These are phyloP conservation scores for Kwoniella pini DNA, from an alignment of 768 basidiomycete species.

Conservation along the genomic window DNA sequence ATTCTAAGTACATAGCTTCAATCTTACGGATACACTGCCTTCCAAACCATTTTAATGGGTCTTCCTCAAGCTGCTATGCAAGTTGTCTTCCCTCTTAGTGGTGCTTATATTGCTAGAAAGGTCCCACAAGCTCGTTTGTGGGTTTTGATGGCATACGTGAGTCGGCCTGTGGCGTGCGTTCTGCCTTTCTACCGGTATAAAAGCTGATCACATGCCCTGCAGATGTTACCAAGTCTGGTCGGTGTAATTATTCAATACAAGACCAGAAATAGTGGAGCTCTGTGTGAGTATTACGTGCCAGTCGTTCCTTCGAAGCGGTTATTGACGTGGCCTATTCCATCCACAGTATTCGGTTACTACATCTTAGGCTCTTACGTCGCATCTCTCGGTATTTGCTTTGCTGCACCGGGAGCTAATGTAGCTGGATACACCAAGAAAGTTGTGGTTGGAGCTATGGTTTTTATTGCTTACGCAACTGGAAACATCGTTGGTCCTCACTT, in stretches of 20 bases:
- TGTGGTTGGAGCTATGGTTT: conserved; percentile 33
- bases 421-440: conserved; percentile 39
- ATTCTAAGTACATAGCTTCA: conserved; percentile 15
- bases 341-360: conserved; percentile 35
- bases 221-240: conserved; percentile 31
- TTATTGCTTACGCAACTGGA: conserved; percentile 34
- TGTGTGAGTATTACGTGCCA: conserved; percentile 6
- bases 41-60: conserved; percentile 41
- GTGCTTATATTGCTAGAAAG: conserved; percentile 32
- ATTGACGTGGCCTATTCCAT: not conserved
- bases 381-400: conserved; percentile 34
- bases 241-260: conserved; percentile 39
- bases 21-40: conserved; percentile 37
- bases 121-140: conserved; percentile 24
- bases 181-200: not conserved
- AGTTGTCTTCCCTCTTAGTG: conserved; percentile 37
- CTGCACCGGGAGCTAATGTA: conserved; percentile 37
- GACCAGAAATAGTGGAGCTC: conserved; percentile 24
- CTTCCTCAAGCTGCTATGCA: conserved; percentile 40
- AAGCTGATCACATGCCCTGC: not conserved
- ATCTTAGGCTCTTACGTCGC: conserved; percentile 38
- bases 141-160: conserved; percentile 28
- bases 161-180: no score
- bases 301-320: not conserved
- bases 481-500: conserved; percentile 40